Base-by-base conservation (phyloP, 495 filamentous ascomycete genomes). In the Cudoniella acicularis region DNA sequence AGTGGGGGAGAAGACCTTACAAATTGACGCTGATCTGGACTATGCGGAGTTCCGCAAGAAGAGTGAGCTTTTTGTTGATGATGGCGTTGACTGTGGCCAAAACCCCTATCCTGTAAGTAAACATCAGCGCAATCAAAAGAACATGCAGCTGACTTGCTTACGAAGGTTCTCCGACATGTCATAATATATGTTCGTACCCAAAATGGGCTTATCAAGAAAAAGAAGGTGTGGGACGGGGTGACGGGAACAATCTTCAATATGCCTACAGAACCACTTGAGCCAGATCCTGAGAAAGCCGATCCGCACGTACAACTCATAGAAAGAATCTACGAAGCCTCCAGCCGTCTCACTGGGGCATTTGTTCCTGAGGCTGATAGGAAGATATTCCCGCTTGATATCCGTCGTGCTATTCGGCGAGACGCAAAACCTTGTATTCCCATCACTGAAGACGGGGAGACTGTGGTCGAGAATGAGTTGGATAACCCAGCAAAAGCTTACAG, bases 221-320 rank as follows among this genome's bases (percentile, higher is more conserved):
- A 62, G 23, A 61, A 61, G 22, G 20, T 46, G 8, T 67, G 64
- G 64, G 64, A 67, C 49, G 27, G 48, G 2, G 64, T 67, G 6
- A 64, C 58, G 1, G 55, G 61, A 0, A 67, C 64, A 3, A 52
- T 67, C 16, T 64, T 67, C 52, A 67, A 67, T 20, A 64, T 67
- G 61, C 64, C 64, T 1, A 67, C 36, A 16, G 6, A 18, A 41
- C 60, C 64, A 4, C 48, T 46, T 3, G 26, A 48, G 4, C 18
- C 40, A 2, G 24, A 27, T 0, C 25, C 30, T 9, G 6, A 25
- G 0, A 30, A 17, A n/a, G 10, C 49, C 17, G 63, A 65, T n/a
- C 52, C 49, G 6, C n/a, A 20, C 16, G 2, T 52, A 4, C 1
- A 16, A 6, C 20, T 11, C 6, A 53, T 56, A 18, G 13, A 22